Percentiles rank a stretch among this genome's conserved stretches.
These are phyloP conservation scores for Xylaria acuta DNA, from an alignment of 495 filamentous ascomycete genomes.

Conservation along the genomic window DNA sequence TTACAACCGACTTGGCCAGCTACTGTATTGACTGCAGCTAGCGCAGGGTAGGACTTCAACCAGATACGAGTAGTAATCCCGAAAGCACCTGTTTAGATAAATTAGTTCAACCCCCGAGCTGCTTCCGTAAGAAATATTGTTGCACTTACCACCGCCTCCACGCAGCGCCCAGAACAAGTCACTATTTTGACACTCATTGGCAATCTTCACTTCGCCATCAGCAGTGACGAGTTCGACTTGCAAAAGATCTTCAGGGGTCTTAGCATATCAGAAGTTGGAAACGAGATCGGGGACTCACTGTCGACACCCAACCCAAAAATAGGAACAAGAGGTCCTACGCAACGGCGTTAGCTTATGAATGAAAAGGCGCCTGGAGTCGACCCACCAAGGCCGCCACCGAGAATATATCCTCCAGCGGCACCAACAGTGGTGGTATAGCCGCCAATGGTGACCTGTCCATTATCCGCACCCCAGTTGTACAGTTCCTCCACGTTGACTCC, in stretches of 20 bases:
- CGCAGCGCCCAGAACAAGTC: conserved; percentile 60
- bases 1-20: conserved; percentile 10
- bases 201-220: conserved; percentile 57
- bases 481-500: conserved; percentile 57
- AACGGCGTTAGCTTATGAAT: neutral
- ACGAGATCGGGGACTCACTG: neutral
- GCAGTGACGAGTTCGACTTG: conserved; percentile 63
- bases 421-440: conserved; percentile 34
- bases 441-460: conserved; percentile 48
- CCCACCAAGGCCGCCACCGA: conserved; percentile 45
- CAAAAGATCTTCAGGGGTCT: conserved; percentile 31
- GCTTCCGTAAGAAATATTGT: neutral
- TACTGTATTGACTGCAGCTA: conserved; percentile 15
- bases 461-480: conserved; percentile 46
- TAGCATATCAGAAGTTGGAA: neutral
- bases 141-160: conserved; percentile 39
- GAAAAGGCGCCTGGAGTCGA: neutral
- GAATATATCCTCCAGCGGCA: conserved; percentile 47
- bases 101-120: neutral
- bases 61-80: conserved; percentile 15
- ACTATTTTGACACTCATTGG: conserved; percentile 47
- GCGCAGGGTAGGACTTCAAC: conserved; percentile 1
- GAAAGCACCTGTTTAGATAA: neutral
- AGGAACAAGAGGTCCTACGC: conserved; percentile 8
- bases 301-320: conserved; percentile 10